Percentiles rank a stretch among this genome's conserved stretches.
These are phyloP conservation scores for Lichtheimia ramosa DNA, from an alignment of 371 early-diverging fungal genomes.

Conservation along the genomic window DNA sequence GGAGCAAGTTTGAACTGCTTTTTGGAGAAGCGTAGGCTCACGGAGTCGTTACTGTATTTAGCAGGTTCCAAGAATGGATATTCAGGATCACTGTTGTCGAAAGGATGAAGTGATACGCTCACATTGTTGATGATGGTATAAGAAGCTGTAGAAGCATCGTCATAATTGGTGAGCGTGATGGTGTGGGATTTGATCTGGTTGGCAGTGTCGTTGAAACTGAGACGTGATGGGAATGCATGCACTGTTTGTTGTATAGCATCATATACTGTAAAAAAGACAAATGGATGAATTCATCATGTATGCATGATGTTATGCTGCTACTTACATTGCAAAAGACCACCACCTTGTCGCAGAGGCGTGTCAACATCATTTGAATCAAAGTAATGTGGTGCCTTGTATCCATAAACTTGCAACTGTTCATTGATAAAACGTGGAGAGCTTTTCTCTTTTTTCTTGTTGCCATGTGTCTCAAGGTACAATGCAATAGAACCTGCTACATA, in stretches of 20 bases:
- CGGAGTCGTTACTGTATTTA: conserved; percentile 13
- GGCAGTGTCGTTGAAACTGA: conserved; percentile 73
- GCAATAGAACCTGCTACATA: conserved; percentile 68
- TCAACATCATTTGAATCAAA: conserved; percentile 20
- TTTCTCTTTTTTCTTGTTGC: neutral
- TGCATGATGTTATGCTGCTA: neutral
- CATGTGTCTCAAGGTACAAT: conserved; percentile 44
- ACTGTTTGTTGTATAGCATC: conserved; percentile 54
- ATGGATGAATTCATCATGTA: neutral
- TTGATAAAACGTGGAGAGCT: conserved; percentile 24
- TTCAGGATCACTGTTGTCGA: neutral
- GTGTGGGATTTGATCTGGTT: conserved; percentile 17
- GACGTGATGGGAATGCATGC: conserved; percentile 57
- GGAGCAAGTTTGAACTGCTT: conserved; percentile 27
- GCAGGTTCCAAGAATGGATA: neutral
- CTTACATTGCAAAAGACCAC: conserved; percentile 66
- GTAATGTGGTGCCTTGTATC: conserved; percentile 46
- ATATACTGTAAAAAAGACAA: conserved; percentile 21
- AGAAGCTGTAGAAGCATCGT: conserved; percentile 11
- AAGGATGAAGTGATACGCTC: conserved; percentile 6
- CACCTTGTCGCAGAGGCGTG: conserved; percentile 55
- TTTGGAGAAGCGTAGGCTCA: conserved; percentile 27
- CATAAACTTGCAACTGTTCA: conserved; percentile 47
- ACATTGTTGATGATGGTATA: conserved; percentile 4
- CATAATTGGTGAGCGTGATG: conserved; percentile 58